phyloP scores from a whole-genome alignment of 1,284 basidiomycete species.

The Golubevia pallescens region DNA sequence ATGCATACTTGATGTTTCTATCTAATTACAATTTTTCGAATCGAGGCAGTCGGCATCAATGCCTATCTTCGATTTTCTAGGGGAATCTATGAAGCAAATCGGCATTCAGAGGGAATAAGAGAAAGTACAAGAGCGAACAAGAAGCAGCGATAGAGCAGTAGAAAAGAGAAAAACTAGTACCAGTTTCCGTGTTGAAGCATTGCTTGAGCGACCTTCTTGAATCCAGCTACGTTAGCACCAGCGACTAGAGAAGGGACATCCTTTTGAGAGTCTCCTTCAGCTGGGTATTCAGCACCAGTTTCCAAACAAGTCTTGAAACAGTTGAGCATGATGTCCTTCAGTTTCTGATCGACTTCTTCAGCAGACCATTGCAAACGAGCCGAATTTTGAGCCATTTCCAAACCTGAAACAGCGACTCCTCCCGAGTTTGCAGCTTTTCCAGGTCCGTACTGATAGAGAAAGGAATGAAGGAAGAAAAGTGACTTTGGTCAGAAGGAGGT shows the following conservation, averaged over 20 bases:
- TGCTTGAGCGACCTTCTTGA: conserved; percentile 65
- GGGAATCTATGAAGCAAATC: no score
- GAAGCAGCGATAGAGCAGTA: no score
- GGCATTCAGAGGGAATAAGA: no score
- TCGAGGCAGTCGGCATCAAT: no score
- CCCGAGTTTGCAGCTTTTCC: conserved; percentile 55
- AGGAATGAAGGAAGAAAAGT: conserved; percentile 71
- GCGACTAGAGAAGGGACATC: conserved; percentile 70
- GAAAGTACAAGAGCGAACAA: no score
- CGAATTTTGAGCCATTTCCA: conserved; percentile 84
- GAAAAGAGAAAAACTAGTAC: conserved; percentile 15
- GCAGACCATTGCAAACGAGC: conserved; percentile 73
- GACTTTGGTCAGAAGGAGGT: conserved; percentile 70
- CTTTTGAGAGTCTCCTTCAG: conserved; percentile 66
- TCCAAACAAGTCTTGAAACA: conserved; percentile 72
- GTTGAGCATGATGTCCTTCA: conserved; percentile 78
- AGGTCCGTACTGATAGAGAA: conserved; percentile 35
- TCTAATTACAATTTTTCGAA: no score
- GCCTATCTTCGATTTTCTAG: no score
- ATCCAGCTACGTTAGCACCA: conserved; percentile 79
- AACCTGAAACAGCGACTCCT: conserved; percentile 70
- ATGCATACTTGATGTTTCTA: no score
- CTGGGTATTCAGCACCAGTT: conserved; percentile 72
- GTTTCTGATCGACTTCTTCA: conserved; percentile 74
- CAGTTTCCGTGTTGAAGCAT: conserved; percentile 48